Base-by-base conservation (phyloP, 768 basidiomycete species). In the Xerocomus spinulosus region DNA sequence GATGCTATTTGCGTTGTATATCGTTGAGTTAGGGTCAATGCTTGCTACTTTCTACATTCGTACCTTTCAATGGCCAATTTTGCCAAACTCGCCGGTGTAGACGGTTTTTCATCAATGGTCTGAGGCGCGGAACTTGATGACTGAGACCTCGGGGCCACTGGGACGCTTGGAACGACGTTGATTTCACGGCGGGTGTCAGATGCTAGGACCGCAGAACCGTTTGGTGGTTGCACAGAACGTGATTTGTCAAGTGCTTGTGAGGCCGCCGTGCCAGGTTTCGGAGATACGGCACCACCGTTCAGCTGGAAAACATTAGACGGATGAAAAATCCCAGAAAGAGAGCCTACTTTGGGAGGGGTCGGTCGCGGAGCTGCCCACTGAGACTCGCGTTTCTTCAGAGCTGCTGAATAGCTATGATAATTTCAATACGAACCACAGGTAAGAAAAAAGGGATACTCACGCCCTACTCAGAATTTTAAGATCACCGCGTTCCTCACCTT, bases 401-500 rank as follows among this genome's bases (percentile, higher is more conserved):
- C 80, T 4, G 87, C 85, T 15, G 81, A 78, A 63, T 88, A 89
- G 18, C 86, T 87, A 47, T 2, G 24, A 47, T 33, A 29, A 42
- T 44, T 29, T 56, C 44, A 60, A 41, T 21, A 18, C 30, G 15
- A 33, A 38, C 17, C 25, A 41, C 34, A 13, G 35, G n/a, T 20
- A 49, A 21, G 5, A 40, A 44, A 42, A 25, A 33, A 34, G 44
- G 37, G 20, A 38, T 46, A 70, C 83, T 61, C 68, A 89, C 82
- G 88, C 84, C 68, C 78, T 73, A 5, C 82, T 87, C 23, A 92
- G 70, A 51, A 90, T 84, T 65, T 90, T 90, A 29, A 92, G 69
- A 59, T 92, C 87, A n/a, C 82, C 83, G 8, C 92, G 81, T 52
- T 85, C 82, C 67, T 95, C 92, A 18, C 72, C 79, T 56, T 82